Evolutionary conservation across 202 grass and related monocot genomes (phyloP).

Genomic region (Brachypodium distachyon): DNA sequence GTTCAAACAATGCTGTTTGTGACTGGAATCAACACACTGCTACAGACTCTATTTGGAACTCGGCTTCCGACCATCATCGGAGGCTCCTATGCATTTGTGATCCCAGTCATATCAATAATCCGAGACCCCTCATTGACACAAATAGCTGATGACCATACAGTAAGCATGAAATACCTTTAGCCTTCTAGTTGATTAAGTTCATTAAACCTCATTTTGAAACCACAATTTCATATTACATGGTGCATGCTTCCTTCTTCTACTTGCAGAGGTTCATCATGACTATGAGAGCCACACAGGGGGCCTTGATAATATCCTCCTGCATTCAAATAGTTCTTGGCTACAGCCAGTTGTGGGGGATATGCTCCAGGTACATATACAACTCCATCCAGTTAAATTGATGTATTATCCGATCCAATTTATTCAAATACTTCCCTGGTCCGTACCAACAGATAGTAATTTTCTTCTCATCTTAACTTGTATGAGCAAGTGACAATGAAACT

Average conservation of each 20-base stretch:
- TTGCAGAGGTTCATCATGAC: conserved; percentile 64
- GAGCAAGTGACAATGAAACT: neutral
- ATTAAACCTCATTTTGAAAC: neutral
- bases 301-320: conserved; percentile 84
- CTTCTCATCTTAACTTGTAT: too few relatives aligned
- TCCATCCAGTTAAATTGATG: neutral
- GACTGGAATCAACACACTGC: conserved; percentile 83
- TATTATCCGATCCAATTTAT: neutral
- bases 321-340: conserved; percentile 98
- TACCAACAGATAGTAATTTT: neutral
- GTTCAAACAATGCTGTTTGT: conserved; percentile 93
- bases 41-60: conserved; percentile 88
- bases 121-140: conserved; percentile 42
- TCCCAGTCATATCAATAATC: conserved; percentile 84
- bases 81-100: conserved; percentile 72
- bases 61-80: conserved; percentile 81
- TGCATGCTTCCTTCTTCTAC: neutral
- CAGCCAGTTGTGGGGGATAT: conserved; percentile 96
- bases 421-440: neutral
- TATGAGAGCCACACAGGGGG: conserved; percentile 85
- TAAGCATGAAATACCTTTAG: conserved; percentile 19
- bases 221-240: neutral
- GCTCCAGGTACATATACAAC: conserved; percentile 67
- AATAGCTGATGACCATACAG: conserved; percentile 66
- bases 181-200: neutral